Evolutionary conservation across 202 grass and related monocot genomes (phyloP).

Genomic region (Elaeis oleifera): DNA sequence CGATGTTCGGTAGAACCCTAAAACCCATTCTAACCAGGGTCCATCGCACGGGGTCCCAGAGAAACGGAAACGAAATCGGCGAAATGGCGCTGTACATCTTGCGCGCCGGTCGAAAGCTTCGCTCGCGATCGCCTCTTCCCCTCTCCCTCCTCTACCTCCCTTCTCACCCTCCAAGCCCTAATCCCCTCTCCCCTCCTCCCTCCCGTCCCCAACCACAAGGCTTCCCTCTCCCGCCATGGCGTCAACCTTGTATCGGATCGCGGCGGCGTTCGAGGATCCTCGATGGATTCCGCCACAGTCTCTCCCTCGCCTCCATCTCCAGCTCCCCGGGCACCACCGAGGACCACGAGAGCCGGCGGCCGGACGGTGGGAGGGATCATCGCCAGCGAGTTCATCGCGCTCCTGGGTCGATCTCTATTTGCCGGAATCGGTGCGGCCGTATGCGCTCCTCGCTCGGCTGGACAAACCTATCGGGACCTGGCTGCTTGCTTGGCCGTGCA

Average conservation of each 20-base stretch:
- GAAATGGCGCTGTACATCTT: slow-evolving; percentile 31
- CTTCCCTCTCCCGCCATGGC: slow-evolving; percentile 15
- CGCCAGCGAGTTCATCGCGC: not conserved
- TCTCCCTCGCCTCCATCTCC: slow-evolving; percentile 13
- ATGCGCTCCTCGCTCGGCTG: slow-evolving; percentile 61
- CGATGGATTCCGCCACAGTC: not conserved
- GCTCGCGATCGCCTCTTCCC: slow-evolving; percentile 5
- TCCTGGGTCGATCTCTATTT: slow-evolving; percentile 68
- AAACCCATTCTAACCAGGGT: too few species aligned
- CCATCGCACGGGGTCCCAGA: too few species aligned
- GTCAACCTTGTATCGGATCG: slow-evolving; percentile 13
- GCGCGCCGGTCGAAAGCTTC: slow-evolving; percentile 31
- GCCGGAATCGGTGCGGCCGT: slow-evolving; percentile 40
- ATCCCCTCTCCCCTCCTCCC: not conserved
- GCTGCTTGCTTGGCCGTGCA: slow-evolving; percentile 78
- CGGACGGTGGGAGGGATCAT: not conserved
- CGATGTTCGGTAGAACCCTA: too few species aligned
- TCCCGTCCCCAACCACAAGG: not conserved
- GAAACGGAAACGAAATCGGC: too few species aligned
- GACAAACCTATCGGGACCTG: slow-evolving; percentile 80
- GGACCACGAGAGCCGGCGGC: not conserved
- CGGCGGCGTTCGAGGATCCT: not conserved
- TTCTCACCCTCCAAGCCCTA: not conserved
- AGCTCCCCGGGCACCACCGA: slow-evolving; percentile 16
- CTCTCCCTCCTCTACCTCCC: slow-evolving; percentile 15